Conservation (phyloP, 345 rosid species). For the Eucalyptus polyanthemos region DNA sequence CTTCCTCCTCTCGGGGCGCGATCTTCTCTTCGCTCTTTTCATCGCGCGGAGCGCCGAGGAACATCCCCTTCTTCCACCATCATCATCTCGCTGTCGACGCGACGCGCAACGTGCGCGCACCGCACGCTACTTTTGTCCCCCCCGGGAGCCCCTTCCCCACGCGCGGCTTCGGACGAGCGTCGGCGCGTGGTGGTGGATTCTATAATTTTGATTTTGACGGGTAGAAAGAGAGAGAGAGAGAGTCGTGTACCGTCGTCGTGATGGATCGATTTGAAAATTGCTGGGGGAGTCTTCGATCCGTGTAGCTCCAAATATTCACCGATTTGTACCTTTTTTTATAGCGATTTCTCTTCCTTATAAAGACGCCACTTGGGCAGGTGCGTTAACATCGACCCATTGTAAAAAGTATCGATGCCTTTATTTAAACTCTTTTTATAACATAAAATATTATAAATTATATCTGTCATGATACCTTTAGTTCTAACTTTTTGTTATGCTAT, state of each 20-base stretch:
- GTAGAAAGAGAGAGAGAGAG: neutral
- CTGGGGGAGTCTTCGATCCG: neutral
- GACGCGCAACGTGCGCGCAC: neutral
- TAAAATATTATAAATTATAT: too few relatives aligned
- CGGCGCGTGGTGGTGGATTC: neutral
- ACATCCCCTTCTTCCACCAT: neutral
- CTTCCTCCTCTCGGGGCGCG: neutral
- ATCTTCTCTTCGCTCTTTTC: neutral
- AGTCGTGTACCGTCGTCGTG: neutral
- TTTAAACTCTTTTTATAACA: too few relatives aligned
- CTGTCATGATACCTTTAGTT: too few relatives aligned
- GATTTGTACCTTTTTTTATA: too few relatives aligned
- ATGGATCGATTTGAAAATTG: neutral
- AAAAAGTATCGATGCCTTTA: too few relatives aligned
- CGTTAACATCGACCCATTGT: neutral
- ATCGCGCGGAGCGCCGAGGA: neutral
- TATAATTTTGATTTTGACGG: neutral
- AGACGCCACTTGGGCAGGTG: neutral
- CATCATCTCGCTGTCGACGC: neutral
- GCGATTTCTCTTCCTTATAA: too few relatives aligned
- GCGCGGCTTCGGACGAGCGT: neutral
- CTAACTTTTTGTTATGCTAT: too few relatives aligned
- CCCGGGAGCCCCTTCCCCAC: neutral
- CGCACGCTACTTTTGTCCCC: neutral
- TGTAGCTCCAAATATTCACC: neutral